Evolutionary conservation across 495 filamentous ascomycete genomes (phyloP).

Genomic region (Lasiosphaeris hirsuta): DNA sequence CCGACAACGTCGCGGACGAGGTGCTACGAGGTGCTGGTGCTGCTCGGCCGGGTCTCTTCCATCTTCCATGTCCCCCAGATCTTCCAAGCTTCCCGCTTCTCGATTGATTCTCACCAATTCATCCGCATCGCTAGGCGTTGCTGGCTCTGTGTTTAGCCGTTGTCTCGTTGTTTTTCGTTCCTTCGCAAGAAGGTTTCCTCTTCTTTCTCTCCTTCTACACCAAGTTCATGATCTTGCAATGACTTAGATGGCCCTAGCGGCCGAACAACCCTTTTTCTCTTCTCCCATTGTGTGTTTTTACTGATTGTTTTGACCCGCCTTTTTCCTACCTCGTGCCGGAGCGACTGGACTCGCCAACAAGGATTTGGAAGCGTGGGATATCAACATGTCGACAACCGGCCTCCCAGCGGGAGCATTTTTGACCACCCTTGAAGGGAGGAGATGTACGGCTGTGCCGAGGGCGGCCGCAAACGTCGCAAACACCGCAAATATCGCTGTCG

Average conservation of each 20-base stretch:
- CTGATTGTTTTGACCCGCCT: slow-evolving; percentile 8
- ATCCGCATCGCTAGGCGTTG: slow-evolving; percentile 30
- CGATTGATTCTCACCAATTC: slow-evolving; percentile 26
- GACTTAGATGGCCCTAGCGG: slow-evolving; percentile 39
- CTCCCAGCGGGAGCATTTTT: slow-evolving; percentile 41
- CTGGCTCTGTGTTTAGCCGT: slow-evolving; percentile 35
- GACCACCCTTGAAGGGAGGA: slow-evolving; percentile 43
- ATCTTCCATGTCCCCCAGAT: slow-evolving; percentile 21
- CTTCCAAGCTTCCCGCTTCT: slow-evolving; percentile 25
- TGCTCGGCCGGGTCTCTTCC: slow-evolving; percentile 13
- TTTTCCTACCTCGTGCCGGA: slow-evolving; percentile 13
- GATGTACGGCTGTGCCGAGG: slow-evolving; percentile 48
- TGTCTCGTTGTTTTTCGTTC: slow-evolving; percentile 20
- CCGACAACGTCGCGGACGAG: neutral
- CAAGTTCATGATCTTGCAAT: slow-evolving; percentile 41
- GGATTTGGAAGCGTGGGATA: slow-evolving; percentile 18
- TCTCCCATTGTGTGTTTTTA: slow-evolving; percentile 28
- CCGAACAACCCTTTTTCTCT: slow-evolving; percentile 30
- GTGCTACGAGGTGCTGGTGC: no score
- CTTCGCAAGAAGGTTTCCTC: slow-evolving; percentile 21
- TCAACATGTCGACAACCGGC: slow-evolving; percentile 30
- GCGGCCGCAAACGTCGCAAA: neutral
- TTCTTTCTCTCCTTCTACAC: slow-evolving; percentile 15
- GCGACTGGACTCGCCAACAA: slow-evolving; percentile 44
- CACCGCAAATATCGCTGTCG: slow-evolving; percentile 12